Evolutionary conservation across 2,329 filamentous ascomycete genomes (phyloP), one percentile per base, ranked within the genome.

Genomic region (Colletotrichum sp.): DNA sequence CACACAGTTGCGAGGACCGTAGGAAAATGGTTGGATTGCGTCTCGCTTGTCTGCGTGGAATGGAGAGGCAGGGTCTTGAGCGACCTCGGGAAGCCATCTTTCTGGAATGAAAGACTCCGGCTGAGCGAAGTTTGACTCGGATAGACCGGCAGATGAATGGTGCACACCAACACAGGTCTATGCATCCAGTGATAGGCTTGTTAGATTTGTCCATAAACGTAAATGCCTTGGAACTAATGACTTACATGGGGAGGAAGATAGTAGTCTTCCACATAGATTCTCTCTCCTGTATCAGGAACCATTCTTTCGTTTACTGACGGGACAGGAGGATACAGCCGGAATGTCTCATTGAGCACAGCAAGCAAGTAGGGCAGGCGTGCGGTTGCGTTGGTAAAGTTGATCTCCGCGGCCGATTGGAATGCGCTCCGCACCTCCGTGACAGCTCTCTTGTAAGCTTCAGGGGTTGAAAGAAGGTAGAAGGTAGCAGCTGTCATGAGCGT

Each of bases 61-160:
- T 9, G 67, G 67, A 62, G 55, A 69, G 12, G 34, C 36, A 8
- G 32, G 16, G 4, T 66, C 76, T 21, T 78, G 81, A 18, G 32
- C 68, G 3, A 69, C 52, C 26, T 79, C 77, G 9, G 78, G 78
- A 1, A 83, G 76, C 82, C 85, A 87, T 12, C 86, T 79, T 72
- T 87, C 85, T 0, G 90, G 90, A 4, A 81, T 82, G 78, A 86
- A 92, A 0, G 78, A 79, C 28, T 85, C 80, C 0, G 89, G 86
- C 2, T 88, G 82, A 6, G 81, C 82, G 78, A 89, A 91, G 77
- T 88, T 74, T 12, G 60, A 30, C 16, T 49, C 12, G 8, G 30
- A 62, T n/a, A 69, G 60, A 34, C 63, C 63, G 3, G 66, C 39
- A 21, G 67, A 60, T 9, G 82, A 86, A 0, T 85, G 82, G 57